A percentile compares a stretch with the other conserved stretches of the same genome.
Conservation (phyloP, 495 filamentous ascomycete genomes). For the Aspergillus steynii region DNA sequence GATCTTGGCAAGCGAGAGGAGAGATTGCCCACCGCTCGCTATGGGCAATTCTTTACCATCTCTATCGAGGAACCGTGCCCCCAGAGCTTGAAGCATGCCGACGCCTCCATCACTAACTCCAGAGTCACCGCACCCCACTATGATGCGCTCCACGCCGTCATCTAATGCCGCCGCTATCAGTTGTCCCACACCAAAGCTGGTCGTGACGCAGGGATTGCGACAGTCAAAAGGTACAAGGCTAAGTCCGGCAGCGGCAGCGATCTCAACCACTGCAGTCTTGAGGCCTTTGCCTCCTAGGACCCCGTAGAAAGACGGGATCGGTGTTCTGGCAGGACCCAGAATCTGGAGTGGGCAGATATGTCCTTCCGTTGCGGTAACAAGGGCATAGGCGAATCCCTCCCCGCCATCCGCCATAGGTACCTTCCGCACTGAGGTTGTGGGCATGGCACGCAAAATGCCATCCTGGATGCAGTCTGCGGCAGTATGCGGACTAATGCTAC, state of each 20-base stretch:
- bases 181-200: conserved; percentile 14
- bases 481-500: conserved; percentile 9
- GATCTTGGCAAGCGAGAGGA: conserved; percentile 6
- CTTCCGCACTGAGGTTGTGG: conserved; percentile 3
- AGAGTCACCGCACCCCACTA: conserved; percentile 16
- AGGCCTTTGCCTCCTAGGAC: conserved; percentile 4
- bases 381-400: conserved; percentile 11
- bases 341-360: background rate
- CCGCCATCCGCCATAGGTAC: conserved; percentile 14
- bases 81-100: conserved; percentile 14
- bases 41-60: conserved; percentile 6
- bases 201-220: conserved; percentile 14
- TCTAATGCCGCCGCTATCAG: conserved; percentile 13
- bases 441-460: conserved; percentile 14
- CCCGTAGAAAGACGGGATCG: conserved; percentile 11
- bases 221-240: conserved; percentile 8
- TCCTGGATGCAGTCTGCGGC: conserved; percentile 12
- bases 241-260: conserved; percentile 11
- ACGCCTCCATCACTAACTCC: conserved; percentile 14
- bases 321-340: conserved; percentile 1
- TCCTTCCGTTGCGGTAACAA: conserved; percentile 7
- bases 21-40: conserved; percentile 7
- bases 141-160: conserved; percentile 11
- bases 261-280: conserved; percentile 15
- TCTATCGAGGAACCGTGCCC: conserved; percentile 1